phyloP scores from a whole-genome alignment of 1,139 yeast species.

The Yamadazyma diddensiae region DNA sequence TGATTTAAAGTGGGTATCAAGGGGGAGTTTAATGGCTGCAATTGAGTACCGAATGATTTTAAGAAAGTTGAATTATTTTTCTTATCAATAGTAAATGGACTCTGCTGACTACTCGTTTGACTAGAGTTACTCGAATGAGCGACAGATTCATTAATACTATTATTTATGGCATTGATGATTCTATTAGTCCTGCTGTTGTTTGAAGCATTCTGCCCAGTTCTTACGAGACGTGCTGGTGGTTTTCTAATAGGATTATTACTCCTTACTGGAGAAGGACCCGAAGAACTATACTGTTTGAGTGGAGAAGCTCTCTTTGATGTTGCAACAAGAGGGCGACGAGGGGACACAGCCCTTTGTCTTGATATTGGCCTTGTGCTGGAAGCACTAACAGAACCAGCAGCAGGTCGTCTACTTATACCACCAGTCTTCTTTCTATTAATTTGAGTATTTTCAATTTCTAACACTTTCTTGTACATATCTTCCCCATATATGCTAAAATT shows the following conservation, averaged over 20 bases:
- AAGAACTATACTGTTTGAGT: neutral
- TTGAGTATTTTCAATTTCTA: slow-evolving; percentile 31
- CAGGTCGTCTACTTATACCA: neutral
- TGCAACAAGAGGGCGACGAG: neutral
- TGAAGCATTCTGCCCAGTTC: slow-evolving; percentile 2
- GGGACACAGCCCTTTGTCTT: slow-evolving; percentile 2
- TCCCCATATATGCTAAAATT: slow-evolving; percentile 46
- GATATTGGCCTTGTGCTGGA: neutral
- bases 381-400: neutral
- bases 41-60: slow-evolving; percentile 16
- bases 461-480: slow-evolving; percentile 43
- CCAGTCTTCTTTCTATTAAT: neutral
- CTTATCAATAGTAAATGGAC: slow-evolving; percentile 5
- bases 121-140: slow-evolving; percentile 5
- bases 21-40: slow-evolving; percentile 34
- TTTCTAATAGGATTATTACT: slow-evolving; percentile 6
- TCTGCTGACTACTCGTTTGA: slow-evolving; percentile 8
- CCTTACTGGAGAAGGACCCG: slow-evolving; percentile 8
- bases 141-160: slow-evolving; percentile 6
- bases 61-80: slow-evolving; percentile 13
- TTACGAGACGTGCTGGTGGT: slow-evolving; percentile 5
- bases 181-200: slow-evolving; percentile 2
- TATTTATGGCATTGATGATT: slow-evolving; percentile 6
- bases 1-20: slow-evolving; percentile 11
- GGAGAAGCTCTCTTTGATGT: slow-evolving; percentile 3